A percentile compares a stretch with the other conserved stretches of the same genome.
Conservation (phyloP, 768 basidiomycete species). For the Lyophyllum semitale region DNA sequence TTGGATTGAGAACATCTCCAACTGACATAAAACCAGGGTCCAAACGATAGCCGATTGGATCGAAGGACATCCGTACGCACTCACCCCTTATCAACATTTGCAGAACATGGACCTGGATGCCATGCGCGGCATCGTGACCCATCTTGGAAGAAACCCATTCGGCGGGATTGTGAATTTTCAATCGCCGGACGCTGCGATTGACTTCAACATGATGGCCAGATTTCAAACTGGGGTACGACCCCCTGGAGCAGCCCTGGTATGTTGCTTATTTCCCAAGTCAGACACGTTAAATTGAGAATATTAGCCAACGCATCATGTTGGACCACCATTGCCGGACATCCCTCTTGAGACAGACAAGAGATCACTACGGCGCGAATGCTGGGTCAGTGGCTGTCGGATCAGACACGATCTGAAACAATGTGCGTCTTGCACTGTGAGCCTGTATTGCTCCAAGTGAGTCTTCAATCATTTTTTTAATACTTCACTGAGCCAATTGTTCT, state of each 20-base stretch:
- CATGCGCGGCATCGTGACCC: background rate
- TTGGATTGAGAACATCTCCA: background rate
- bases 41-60: background rate
- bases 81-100: background rate
- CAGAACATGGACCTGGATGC: slow-evolving; percentile 5
- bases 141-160: background rate
- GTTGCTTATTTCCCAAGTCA: background rate
- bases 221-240: background rate
- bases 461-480: background rate
- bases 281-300: background rate
- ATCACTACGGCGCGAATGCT: background rate
- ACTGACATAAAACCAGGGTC: background rate
- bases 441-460: slow-evolving; percentile 4
- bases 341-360: slow-evolving; percentile 19
- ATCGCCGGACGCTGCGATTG: background rate
- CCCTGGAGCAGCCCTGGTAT: background rate
- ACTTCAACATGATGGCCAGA: background rate
- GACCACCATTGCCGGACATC: slow-evolving; percentile 50
- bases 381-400: background rate
- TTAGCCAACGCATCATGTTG: slow-evolving; percentile 7
- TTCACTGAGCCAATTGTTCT: no score
- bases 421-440: background rate
- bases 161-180: background rate
- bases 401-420: background rate
- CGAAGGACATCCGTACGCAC: background rate